These are phyloP conservation scores for Punctularia strigosozonata DNA, from an alignment of 768 basidiomycete species.

Conservation along the genomic window DNA sequence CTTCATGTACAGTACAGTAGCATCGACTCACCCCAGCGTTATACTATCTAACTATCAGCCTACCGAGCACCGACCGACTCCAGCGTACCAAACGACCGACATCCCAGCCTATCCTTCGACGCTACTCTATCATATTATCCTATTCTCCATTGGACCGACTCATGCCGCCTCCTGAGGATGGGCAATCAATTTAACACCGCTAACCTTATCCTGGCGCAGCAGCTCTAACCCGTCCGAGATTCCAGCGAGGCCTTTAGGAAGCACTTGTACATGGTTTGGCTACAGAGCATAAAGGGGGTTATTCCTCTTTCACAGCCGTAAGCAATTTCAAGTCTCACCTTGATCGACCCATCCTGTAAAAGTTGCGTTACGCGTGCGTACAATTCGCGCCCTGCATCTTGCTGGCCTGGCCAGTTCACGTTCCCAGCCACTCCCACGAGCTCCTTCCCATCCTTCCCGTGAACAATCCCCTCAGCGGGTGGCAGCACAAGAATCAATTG, in stretches of 20 bases:
- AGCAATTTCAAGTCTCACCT: conserved; percentile 12
- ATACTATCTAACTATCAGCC: too few relatives aligned
- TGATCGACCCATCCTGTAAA: conserved; percentile 21
- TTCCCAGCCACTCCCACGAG: conserved; percentile 3
- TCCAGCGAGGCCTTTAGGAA: background rate
- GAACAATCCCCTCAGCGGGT: background rate
- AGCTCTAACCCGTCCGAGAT: conserved; percentile 29
- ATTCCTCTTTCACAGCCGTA: background rate
- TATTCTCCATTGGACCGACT: too few relatives aligned
- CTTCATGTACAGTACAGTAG: too few relatives aligned
- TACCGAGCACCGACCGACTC: too few relatives aligned
- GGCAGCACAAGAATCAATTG: conserved; percentile 6
- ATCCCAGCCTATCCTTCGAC: too few relatives aligned
- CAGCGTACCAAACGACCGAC: too few relatives aligned
- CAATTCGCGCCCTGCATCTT: conserved; percentile 19
- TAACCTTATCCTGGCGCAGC: conserved; percentile 28
- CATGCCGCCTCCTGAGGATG: conserved; percentile 29
- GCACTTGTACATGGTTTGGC: conserved; percentile 1
- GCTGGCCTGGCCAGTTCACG: conserved; percentile 4
- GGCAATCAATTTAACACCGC: conserved; percentile 31
- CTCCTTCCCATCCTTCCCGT: conserved; percentile 6
- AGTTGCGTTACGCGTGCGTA: conserved; percentile 17
- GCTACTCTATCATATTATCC: too few relatives aligned
- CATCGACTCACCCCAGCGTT: too few relatives aligned
- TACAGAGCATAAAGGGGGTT: background rate